These are phyloP conservation scores for Cladobotryum mycophilum DNA, from an alignment of 2,329 filamentous ascomycete genomes.

Conservation along the genomic window DNA sequence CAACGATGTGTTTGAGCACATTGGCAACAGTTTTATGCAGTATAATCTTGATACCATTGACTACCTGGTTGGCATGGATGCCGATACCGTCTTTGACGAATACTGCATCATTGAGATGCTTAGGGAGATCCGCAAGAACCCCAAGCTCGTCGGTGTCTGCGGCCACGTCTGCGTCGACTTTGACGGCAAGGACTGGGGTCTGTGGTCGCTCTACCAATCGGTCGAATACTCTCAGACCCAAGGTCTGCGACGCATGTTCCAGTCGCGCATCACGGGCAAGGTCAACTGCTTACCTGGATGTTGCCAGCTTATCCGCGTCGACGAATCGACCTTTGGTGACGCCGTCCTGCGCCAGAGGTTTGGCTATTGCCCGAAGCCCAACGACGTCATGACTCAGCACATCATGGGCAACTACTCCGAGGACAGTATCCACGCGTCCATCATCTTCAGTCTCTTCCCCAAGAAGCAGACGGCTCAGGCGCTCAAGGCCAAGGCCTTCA, in stretches of 20 bases:
- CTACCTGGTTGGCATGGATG: conserved; percentile 42
- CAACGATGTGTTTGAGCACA: conserved; percentile 35
- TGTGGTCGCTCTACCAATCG: conserved; percentile 42
- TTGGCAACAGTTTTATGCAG: conserved; percentile 33
- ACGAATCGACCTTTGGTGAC: conserved; percentile 43
- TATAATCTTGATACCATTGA: conserved; percentile 35
- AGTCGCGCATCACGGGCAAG: conserved; percentile 43
- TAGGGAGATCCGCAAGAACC: conserved; percentile 35
- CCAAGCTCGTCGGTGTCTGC: conserved; percentile 40
- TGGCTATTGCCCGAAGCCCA: conserved; percentile 43
- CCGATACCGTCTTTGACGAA: conserved; percentile 41
- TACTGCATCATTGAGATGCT: conserved; percentile 40
- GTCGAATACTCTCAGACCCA: conserved; percentile 44
- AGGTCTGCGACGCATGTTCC: conserved; percentile 41
- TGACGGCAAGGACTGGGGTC: conserved; percentile 32
- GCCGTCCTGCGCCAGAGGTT: conserved; percentile 39
- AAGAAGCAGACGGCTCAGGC: conserved; percentile 40
- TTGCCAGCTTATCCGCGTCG: conserved; percentile 44
- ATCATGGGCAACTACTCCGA: conserved; percentile 45
- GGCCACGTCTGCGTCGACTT: conserved; percentile 44
- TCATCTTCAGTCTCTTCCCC: conserved; percentile 41
- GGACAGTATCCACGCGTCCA: conserved; percentile 43
- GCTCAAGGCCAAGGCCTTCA: conserved; percentile 40
- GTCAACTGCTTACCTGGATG: conserved; percentile 44
- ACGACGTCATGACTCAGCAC: conserved; percentile 41